Conservation (phyloP, 495 filamentous ascomycete species). For the Daldinia loculata region DNA sequence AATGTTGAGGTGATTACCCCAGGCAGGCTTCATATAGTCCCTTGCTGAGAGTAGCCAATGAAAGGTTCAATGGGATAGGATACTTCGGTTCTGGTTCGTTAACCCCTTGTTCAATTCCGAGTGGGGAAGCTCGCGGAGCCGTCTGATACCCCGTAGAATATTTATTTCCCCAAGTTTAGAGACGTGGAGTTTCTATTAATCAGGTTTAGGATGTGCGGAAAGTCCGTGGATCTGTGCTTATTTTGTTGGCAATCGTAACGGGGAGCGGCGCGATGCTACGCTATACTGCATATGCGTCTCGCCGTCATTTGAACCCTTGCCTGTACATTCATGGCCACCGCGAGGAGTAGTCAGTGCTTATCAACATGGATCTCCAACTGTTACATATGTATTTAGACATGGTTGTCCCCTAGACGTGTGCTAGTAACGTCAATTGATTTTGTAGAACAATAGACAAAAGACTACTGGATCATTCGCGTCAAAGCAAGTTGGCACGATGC, state of each 20-base stretch:
- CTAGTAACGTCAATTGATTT: slow-evolving; percentile 1
- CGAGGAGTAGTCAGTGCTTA: slow-evolving; percentile 33
- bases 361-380: slow-evolving; percentile 22
- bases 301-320: slow-evolving; percentile 11
- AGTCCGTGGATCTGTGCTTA: slow-evolving; percentile 11
- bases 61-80: neutral
- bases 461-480: slow-evolving; percentile 11
- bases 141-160: slow-evolving; percentile 13
- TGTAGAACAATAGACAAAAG: neutral
- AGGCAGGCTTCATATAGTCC: neutral
- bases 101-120: neutral
- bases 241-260: slow-evolving; percentile 4
- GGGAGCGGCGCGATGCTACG: slow-evolving; percentile 22
- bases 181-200: slow-evolving; percentile 16
- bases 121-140: neutral
- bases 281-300: slow-evolving; percentile 12
- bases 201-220: slow-evolving; percentile 21
- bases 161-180: slow-evolving; percentile 29
- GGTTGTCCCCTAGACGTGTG: neutral
- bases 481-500: slow-evolving; percentile 30
- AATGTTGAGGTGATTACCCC: neutral
- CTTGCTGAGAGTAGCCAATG: neutral
- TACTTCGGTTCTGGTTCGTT: neutral
- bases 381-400: slow-evolving; percentile 21
- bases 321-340: slow-evolving; percentile 1